Percentiles rank a stretch among this genome's conserved stretches.
These are phyloP conservation scores for Pseudoperonospora humuli DNA, from an alignment of 352 stramenopile genomes.

Conservation along the genomic window DNA sequence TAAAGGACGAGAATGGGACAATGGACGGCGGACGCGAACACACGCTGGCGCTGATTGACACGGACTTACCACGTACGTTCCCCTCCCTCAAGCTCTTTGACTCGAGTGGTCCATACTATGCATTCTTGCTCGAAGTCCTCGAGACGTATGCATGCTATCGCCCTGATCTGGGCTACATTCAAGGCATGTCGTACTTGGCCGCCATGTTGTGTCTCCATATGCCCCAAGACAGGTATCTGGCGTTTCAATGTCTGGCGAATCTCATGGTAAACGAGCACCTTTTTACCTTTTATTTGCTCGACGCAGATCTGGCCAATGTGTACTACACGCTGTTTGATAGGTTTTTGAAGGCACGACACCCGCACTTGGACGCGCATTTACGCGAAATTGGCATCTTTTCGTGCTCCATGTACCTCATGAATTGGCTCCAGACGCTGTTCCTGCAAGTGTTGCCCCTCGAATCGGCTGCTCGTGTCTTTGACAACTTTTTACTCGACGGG, in stretches of 20 bases:
- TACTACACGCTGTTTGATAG: constrained; percentile 82
- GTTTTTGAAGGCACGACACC: constrained; percentile 44
- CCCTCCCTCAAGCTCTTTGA: constrained; percentile 76
- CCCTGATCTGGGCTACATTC: constrained; percentile 84
- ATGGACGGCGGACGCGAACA: constrained; percentile 55
- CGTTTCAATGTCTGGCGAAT: constrained; percentile 83
- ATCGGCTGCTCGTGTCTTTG: constrained; percentile 60
- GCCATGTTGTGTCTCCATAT: constrained; percentile 83
- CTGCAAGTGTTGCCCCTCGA: constrained; percentile 76
- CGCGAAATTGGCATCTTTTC: constrained; percentile 43
- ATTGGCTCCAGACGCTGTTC: constrained; percentile 85
- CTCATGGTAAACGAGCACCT: constrained; percentile 85
- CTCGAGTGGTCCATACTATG: constrained; percentile 63
- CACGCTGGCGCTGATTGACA: constrained; percentile 78
- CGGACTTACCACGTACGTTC: constrained; percentile 81
- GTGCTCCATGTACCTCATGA: constrained; percentile 83
- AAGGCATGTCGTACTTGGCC: constrained; percentile 86
- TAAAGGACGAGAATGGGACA: constrained; percentile 21
- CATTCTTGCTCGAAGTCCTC: constrained; percentile 70
- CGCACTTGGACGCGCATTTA: constrained; percentile 50
- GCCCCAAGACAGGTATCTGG: constrained; percentile 66
- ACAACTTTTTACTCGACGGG: constrained; percentile 83
- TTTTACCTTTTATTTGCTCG: constrained; percentile 84
- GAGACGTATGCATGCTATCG: constrained; percentile 84
- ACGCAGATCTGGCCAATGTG: constrained; percentile 63